Base-by-base conservation (phyloP, 1,284 basidiomycete genomes). In the Papiliotrema terrestris region DNA sequence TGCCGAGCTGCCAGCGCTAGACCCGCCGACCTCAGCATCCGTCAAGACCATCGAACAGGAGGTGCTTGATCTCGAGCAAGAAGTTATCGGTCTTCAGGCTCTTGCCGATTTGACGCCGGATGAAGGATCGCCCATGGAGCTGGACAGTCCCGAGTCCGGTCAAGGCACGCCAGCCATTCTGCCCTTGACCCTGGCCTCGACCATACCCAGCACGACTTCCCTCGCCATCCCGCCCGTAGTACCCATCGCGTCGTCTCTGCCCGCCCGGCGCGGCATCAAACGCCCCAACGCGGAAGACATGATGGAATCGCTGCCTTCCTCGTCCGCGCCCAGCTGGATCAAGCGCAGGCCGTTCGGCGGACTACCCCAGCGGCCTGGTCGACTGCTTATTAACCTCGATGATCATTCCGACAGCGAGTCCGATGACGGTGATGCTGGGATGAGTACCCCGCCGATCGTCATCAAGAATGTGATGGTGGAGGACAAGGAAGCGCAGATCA, bases 251-350 rank as follows among this genome's bases (percentile, higher is more conserved):
- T 52, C 61, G 15, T 25, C 54, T 6, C 53, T 55, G 11, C 19
- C 38, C 29, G 13, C 43, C 13, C 23, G 32, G 3, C 59, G 69
- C 37, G 68, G 69, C 2, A 51, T 58, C 15, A 73, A 71, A 48
- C 62, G 73, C 23, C 61, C 65, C 2, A 62, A 56, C 15, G 73
- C 73, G 1, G 73, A 73, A 51, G 73, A 75, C 48, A 41, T 67
- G 51, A 41, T 67, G 51, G 71, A 75, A 15, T 59, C 57, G 20
- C 58, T 60, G 47, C 53, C 67, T 0, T 55, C 50, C 19, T 62
- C 66, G 15, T 22, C 61, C 26, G 45, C 61, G 19, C 39, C 45
- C 48, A 58, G 56, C 17, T 38, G 46, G 5, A 37, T 51, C 1
- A 54, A 50, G 1, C 52, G 59, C 2, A 67, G 64, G 42, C 59